Base-by-base conservation (phyloP, 2,329 filamentous ascomycete genomes). In the Ophiosphaerella korrae region DNA sequence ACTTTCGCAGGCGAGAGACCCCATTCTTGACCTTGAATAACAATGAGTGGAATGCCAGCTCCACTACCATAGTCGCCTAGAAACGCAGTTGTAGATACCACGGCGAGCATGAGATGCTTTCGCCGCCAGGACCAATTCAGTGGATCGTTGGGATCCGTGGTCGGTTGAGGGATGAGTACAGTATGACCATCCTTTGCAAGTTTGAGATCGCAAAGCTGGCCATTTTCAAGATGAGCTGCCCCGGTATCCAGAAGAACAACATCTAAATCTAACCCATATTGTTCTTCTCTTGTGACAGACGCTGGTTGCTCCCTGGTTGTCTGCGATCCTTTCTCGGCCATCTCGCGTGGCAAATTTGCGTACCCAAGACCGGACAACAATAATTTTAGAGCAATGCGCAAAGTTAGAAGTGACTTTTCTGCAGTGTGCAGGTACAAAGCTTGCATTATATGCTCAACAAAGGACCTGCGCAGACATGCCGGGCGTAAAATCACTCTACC, bases 91-190 rank as follows among this genome's bases (percentile, higher is more conserved):
- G 76, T 67, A 11, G 77, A 74, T 3, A 83, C 68, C n/a, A 80
- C 73, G n/a, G 77, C 68, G 1, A 84, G 67, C 26, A 80, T 75
- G 13, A 76, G 35, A 49, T 79, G 76, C 62, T 83, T 83, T 61
- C 75, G 76, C 37, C 61, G 58, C 59, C 73, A 72, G 6, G 68
- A 71, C 81, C 81, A 84, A 62, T 83, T 83, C 38, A 83, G 69
- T 0, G 80, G 80, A 53, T 83, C 80, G 36, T 77, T 71, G 1
- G 75, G 72, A 45, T 81, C 77, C 14, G 35, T 72, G 46, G 74
- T 78, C 0, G 80, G 80, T 62, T 83, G 80, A 2, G 81, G 81
- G 34, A 82, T 80, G 43, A 83, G 70, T 31, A 81, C 75, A 1
- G 77, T 81, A 43, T 69, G 63, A 18, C 70, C 74, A 40, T 73